Base-by-base conservation (phyloP, 768 basidiomycete species). In the Termitomyces sp. region DNA sequence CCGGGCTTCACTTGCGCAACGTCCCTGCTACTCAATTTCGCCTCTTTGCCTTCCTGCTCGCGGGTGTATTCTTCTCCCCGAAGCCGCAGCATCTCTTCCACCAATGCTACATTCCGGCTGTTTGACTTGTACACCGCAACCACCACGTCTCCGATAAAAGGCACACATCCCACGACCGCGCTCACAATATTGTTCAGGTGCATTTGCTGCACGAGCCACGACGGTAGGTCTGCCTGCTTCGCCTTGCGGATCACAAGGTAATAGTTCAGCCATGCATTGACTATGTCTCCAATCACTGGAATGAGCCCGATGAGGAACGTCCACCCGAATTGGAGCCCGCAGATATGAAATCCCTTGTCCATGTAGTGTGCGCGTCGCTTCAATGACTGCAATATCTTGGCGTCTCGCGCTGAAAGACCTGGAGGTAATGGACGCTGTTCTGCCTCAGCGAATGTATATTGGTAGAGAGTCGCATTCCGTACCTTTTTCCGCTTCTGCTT, bases 271-370 rank as follows among this genome's bases (percentile, higher is more conserved):
- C 70, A 33, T 3, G 80, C 79, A 63, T 87, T 84, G 1, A 82
- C 76, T 33, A 83, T 72, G 62, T 90, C 87, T 14, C 92, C 92
- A 0, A 82, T 79, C 33, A 85, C 72, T 5, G 91, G 91, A 44
- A 93, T 68, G 14, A 91, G 76, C 0, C 87, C 87, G 67, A 94
- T 88, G 65, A 91, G 68, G 72, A 92, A 89, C 1, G 91, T 84
- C 87, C 88, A 94, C 0, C 94, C 94, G 59, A 96, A 93, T 5
- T 84, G 83, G 52, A 95, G 66, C 11, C 94, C 92, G 59, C 86
- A 88, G 2, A 96, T 22, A 45, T 68, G 75, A 76, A 97, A 91
- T 1, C 90, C 86, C 70, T 92, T 94, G 73, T 97, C 95, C 53
- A 97, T 85, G 67, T 87, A 84, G 63, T 90, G 90, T 0, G 92